Evolutionary conservation across 768 basidiomycete species (phyloP).

Genomic region (Panaeolus cyanescens): DNA sequence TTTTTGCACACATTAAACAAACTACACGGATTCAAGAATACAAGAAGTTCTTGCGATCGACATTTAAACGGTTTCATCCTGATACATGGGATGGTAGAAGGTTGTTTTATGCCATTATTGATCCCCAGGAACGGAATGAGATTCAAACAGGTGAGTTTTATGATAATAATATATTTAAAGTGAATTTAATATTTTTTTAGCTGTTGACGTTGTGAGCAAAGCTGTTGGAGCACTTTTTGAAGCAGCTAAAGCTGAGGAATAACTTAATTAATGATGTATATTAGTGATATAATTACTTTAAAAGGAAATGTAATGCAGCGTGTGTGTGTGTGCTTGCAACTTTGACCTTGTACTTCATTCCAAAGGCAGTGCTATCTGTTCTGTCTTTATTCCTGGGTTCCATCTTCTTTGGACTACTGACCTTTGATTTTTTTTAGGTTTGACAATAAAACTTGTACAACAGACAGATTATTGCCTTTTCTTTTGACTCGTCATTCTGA

Average conservation of each 20-base stretch:
- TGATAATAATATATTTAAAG: not conserved
- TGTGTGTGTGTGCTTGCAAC: no score
- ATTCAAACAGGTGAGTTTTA: constrained; percentile 61
- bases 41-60: constrained; percentile 65
- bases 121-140: constrained; percentile 58
- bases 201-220: constrained; percentile 19
- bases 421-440: not conserved
- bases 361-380: constrained; percentile 65
- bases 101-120: constrained; percentile 56
- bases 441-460: no score
- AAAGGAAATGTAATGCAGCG: not conserved
- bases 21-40: constrained; percentile 65
- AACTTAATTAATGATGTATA: not conserved
- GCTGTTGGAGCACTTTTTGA: constrained; percentile 19
- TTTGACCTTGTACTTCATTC: not conserved
- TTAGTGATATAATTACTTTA: not conserved
- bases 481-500: no score
- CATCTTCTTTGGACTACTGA: not conserved
- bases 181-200: constrained; percentile 2
- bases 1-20: constrained; percentile 56
- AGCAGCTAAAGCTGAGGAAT: constrained; percentile 6
- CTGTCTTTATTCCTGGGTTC: not conserved
- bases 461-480: no score
- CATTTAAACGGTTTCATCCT: constrained; percentile 76
- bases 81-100: constrained; percentile 77